Percentiles rank a stretch among this genome's conserved stretches.
phyloP scores from a whole-genome alignment of 2,329 filamentous ascomycete species.

The Verticillium klebahnii region DNA sequence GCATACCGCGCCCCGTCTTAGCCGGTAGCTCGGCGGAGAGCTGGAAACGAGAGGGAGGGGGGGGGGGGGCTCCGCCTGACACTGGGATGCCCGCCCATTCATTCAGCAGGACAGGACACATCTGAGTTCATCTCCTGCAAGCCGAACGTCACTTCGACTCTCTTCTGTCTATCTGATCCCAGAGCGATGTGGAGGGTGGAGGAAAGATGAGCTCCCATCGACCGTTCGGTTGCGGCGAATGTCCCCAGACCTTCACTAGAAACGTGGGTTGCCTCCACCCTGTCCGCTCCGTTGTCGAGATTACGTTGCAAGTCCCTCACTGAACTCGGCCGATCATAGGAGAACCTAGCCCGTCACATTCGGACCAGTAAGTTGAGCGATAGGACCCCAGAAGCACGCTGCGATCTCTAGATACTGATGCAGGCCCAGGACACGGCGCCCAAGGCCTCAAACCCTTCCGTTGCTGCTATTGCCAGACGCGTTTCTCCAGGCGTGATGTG shows the following conservation, averaged over 20 bases:
- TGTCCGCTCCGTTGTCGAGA: not conserved
- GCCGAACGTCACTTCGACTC: too few relatives aligned
- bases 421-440: conserved; percentile 13
- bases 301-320: not conserved
- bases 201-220: conserved; percentile 8
- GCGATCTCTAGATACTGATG: not conserved
- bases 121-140: too few relatives aligned
- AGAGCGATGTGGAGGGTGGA: not conserved
- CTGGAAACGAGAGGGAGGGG: too few relatives aligned
- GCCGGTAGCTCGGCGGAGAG: too few relatives aligned
- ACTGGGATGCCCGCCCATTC: too few relatives aligned
- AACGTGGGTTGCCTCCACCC: conserved; percentile 6
- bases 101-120: too few relatives aligned
- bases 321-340: conserved; percentile 2
- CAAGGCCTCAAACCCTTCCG: conserved; percentile 13
- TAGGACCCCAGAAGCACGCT: too few relatives aligned
- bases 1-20: too few relatives aligned
- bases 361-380: conserved; percentile 13
- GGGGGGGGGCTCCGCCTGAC: too few relatives aligned
- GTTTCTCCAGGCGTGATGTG: conserved; percentile 14
- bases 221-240: conserved; percentile 11
- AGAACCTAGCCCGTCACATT: conserved; percentile 16
- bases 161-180: not conserved
- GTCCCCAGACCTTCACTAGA: conserved; percentile 14
- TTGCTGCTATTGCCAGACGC: conserved; percentile 13